These are phyloP conservation scores for Puccinia polysora DNA, from an alignment of 1,284 basidiomycete genomes.

Conservation along the genomic window DNA sequence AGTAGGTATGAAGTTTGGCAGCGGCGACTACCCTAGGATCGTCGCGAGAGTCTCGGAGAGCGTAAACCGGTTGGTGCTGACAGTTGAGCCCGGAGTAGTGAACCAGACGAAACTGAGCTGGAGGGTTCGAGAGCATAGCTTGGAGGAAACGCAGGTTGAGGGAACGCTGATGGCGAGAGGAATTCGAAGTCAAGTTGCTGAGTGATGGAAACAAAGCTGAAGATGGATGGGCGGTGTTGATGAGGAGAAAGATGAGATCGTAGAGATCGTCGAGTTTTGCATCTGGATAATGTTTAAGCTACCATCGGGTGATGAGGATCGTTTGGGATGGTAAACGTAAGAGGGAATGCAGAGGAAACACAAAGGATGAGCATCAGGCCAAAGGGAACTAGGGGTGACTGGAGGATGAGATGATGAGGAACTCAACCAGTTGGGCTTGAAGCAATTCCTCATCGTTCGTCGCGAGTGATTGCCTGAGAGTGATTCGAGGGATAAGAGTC, in stretches of 20 bases:
- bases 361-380: not conserved
- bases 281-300: conserved; percentile 34
- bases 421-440: not conserved
- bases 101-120: conserved; percentile 20
- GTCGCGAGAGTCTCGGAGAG: not conserved
- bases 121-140: not conserved
- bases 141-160: conserved; percentile 8
- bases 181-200: too few relatives aligned
- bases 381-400: not conserved
- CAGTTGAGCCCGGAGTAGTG: conserved; percentile 16
- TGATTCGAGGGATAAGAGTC: conserved; percentile 1
- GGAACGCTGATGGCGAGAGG: not conserved
- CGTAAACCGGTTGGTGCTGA: conserved; percentile 13
- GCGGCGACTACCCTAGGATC: conserved; percentile 1
- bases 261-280: not conserved
- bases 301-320: not conserved
- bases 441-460: not conserved
- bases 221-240: not conserved
- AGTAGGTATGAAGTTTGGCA: conserved; percentile 30
- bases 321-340: not conserved
- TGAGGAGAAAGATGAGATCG: conserved; percentile 12
- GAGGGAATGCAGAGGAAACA: not conserved
- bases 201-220: not conserved
- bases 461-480: conserved; percentile 10
- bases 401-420: not conserved